Base-by-base conservation (phyloP, 1,284 basidiomycete species). In the Pseudozyma sp. region DNA sequence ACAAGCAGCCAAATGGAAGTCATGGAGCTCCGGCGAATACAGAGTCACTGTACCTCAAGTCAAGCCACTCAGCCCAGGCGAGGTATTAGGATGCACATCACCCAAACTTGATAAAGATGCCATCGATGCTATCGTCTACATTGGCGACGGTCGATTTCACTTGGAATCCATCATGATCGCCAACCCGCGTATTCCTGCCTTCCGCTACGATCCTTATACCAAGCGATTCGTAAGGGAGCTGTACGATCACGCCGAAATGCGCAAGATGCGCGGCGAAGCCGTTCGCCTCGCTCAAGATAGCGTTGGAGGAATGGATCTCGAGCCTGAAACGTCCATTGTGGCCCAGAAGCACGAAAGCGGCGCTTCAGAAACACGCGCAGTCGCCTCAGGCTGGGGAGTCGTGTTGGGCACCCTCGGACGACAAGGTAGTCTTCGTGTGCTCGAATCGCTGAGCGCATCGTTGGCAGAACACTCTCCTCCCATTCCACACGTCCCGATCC, bases 111-210 rank as follows among this genome's bases (percentile, higher is more conserved):
- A 76, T 52, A 70, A 71, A 43, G 62, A 73, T 31, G 59, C 59
- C 21, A 73, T 83, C 38, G 83, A 85, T 45, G 82, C 79, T 0
- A 77, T 84, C 53, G 66, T 84, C 52, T 99, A 99, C 85, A 90
- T 99, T 35, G 97, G 97, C 21, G 97, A 99, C 82, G 97, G 97
- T 18, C 91, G 97, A 13, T 99, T 99, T 87, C 97, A 99, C 84
- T 89, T 99, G 16, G 97, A 99, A 86, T 93, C 93, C 13, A 95
- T 98, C 85, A 99, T 99, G 97, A 98, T 99, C 68, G 94, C 94
- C 35, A 99, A 99, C 85, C 97, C 97, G 0, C 87, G 89, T n/a
- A 89, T 98, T 21, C 94, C 96, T 12, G 95, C 97, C 0, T 99
- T 97, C 88, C 90, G 97, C 35, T 99, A 98, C 86, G 97, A 99